Conservation (phyloP, 257 asterid species). For the Solanum microdontum region DNA sequence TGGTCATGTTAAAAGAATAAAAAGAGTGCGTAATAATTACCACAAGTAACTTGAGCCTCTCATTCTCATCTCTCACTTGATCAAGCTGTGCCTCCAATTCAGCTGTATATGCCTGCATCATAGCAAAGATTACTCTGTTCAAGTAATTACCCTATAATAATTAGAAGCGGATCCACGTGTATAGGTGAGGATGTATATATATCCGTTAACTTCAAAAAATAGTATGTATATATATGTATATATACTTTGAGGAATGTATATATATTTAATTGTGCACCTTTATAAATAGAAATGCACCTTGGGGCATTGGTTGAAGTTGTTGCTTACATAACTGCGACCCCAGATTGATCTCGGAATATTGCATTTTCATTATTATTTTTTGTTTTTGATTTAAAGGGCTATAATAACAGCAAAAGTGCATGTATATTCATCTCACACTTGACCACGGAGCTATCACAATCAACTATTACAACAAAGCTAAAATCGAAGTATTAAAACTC, state of each 20-base stretch:
- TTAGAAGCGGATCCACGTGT: accelerated
- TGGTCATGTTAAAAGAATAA: neutral
- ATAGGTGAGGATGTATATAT: too few species aligned
- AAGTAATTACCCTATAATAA: neutral
- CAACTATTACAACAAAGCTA: neutral
- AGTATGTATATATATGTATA: neutral
- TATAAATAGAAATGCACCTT: neutral
- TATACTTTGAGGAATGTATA: neutral
- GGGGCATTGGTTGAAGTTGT: neutral
- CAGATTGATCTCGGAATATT: neutral
- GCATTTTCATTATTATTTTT: neutral
- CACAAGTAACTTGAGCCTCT: neutral
- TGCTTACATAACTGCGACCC: neutral
- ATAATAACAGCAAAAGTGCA: neutral
- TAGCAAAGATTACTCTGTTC: neutral
- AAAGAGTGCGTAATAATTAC: neutral
- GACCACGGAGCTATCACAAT: neutral
- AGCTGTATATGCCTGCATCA: neutral
- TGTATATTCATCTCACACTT: too few species aligned
- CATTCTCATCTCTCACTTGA: neutral
- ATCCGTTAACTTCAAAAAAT: accelerated
- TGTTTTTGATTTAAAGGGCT: neutral
- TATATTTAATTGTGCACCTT: neutral
- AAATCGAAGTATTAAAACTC: too few species aligned
- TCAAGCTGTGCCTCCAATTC: neutral